phyloP scores from a whole-genome alignment of 2,329 filamentous ascomycete genomes.

The Aspergillus sojae region DNA sequence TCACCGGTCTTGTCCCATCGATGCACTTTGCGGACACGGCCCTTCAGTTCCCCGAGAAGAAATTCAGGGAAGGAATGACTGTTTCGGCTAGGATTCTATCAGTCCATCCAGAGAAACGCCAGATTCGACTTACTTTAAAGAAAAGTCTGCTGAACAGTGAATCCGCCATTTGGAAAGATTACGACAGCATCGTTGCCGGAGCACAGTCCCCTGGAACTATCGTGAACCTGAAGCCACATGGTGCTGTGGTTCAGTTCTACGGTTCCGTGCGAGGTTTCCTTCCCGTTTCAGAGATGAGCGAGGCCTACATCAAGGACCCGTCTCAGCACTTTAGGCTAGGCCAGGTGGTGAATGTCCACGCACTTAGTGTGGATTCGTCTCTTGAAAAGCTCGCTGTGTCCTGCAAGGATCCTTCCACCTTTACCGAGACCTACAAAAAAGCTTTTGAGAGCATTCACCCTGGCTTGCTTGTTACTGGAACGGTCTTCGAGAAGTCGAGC shows the following conservation, averaged over 20 bases:
- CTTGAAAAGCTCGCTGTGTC: conserved; percentile 78
- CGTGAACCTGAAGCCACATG: conserved; percentile 74
- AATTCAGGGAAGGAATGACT: conserved; percentile 83
- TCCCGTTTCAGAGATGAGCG: conserved; percentile 95
- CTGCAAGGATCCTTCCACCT: conserved; percentile 83
- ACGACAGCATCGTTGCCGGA: conserved; percentile 72
- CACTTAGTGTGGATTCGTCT: conserved; percentile 76
- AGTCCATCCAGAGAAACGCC: conserved; percentile 71
- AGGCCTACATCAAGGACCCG: conserved; percentile 89
- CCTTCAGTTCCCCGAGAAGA: conserved; percentile 91
- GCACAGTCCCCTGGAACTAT: conserved; percentile 85
- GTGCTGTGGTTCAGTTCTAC: conserved; percentile 92
- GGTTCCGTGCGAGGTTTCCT: conserved; percentile 81
- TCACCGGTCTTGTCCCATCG: conserved; percentile 85
- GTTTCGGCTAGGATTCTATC: conserved; percentile 87
- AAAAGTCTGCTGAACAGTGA: conserved; percentile 94
- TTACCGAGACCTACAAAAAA: conserved; percentile 73
- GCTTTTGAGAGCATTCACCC: conserved; percentile 73
- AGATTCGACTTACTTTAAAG: conserved; percentile 87
- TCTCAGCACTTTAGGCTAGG: conserved; percentile 85
- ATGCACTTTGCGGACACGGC: conserved; percentile 86
- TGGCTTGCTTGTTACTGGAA: conserved; percentile 75
- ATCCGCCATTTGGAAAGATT: conserved; percentile 74
- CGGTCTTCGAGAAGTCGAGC: conserved; percentile 77
- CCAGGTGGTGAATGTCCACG: conserved; percentile 87